Evolutionary conservation across 176 grass and related monocot species (phyloP).

Genomic region (Bolboschoenus planiculmis): DNA sequence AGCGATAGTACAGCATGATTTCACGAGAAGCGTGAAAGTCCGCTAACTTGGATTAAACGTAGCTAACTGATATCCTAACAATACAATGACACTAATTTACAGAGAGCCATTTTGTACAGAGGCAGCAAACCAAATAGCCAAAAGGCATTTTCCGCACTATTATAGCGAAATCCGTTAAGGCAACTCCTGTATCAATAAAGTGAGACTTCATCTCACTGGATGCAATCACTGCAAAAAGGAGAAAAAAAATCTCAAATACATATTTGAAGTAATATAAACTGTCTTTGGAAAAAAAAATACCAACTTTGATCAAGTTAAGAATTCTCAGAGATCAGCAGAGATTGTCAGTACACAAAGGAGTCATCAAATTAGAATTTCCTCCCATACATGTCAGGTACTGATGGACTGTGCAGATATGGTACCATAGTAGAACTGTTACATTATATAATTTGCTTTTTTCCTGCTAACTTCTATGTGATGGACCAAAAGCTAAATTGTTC

Average conservation of each 20-base stretch:
- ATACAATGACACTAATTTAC: conserved; percentile 19
- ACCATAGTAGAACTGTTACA: background rate
- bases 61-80: background rate
- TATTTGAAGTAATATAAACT: background rate
- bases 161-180: background rate
- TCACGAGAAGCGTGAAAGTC: background rate
- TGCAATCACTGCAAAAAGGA: background rate
- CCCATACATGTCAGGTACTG: background rate
- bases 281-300: background rate
- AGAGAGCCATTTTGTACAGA: background rate
- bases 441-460: background rate
- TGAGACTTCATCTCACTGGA: background rate
- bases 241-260: background rate
- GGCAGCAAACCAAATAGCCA: conserved; percentile 1
- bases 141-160: background rate
- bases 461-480: background rate
- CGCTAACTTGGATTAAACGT: background rate
- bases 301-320: background rate
- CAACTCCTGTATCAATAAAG: background rate
- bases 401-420: background rate
- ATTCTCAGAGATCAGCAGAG: background rate
- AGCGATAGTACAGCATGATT: background rate
- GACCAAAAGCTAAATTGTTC: background rate
- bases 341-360: background rate
- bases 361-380: background rate